These are phyloP conservation scores for Lobosporangium transversale DNA, from an alignment of 192 early-diverging fungal genomes.

Conservation along the genomic window DNA sequence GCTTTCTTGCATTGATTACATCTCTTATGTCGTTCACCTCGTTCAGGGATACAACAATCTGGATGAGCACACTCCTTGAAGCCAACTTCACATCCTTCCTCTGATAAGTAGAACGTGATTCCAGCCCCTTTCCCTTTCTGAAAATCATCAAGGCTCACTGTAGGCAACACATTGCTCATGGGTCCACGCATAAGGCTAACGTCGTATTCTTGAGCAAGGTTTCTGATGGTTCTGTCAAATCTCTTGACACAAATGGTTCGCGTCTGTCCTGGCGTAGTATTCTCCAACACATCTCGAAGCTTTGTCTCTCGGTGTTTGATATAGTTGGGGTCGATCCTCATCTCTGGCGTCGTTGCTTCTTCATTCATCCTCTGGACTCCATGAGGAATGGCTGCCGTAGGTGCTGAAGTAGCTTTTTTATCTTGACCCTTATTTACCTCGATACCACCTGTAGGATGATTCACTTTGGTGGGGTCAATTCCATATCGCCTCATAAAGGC, in stretches of 20 bases:
- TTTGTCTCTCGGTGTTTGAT: background rate
- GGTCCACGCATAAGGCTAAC: background rate
- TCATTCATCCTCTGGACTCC: too few relatives aligned
- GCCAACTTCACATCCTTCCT: background rate
- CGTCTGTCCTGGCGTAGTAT: background rate
- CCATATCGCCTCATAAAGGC: conserved; percentile 30
- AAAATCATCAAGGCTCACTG: too few relatives aligned
- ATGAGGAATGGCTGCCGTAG: background rate
- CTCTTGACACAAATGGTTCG: background rate
- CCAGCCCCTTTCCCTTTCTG: background rate
- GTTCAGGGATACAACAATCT: background rate
- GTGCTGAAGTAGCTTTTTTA: too few relatives aligned
- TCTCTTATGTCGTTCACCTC: background rate
- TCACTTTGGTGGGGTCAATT: conserved; percentile 6
- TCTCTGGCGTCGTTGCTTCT: too few relatives aligned
- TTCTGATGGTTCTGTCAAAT: background rate
- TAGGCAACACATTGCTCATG: too few relatives aligned
- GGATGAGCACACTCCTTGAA: background rate
- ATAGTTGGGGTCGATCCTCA: background rate
- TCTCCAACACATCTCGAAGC: background rate
- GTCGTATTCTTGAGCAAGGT: background rate
- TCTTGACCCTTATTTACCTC: background rate
- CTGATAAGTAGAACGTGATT: background rate
- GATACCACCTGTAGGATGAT: background rate
- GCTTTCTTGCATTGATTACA: background rate